Evolutionary conservation across 805 yeast species (phyloP), one percentile per base, ranked within the genome.

Genomic region (Metschnikowia aberdeeniae): DNA sequence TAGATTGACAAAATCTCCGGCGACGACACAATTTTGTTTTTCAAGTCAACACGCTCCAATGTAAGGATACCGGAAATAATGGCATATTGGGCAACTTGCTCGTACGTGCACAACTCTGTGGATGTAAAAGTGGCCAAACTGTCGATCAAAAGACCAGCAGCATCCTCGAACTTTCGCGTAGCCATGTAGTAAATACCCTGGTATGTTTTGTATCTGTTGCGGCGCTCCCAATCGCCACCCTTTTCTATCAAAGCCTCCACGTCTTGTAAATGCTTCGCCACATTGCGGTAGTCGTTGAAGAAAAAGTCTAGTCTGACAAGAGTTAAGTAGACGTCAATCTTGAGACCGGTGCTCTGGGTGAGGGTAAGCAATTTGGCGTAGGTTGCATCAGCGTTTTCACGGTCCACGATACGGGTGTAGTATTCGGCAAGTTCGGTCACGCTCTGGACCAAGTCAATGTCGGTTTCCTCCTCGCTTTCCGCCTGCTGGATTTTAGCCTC

Each of bases 151-250:
- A 92, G 71, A 43, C 80, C 80, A 2, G 97, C 81, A 2, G 98
- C 96, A 55, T 87, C 95, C 34, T 72, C 73, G 59, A 93, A 93
- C 57, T 88, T 82, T 60, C 99, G 81, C 26, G 90, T 82, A 6
- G 96, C 84, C 77, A 93, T 70, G 31, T 79, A 70, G 62, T 88
- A 87, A 40, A 93, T 75, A 19, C 99, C 99, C 47, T 78, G 68
- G 67, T 93, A 93, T 5, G 97, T 87, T 72, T 93, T 93, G 74
- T 80, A 89, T 55, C 97, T 74, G 70, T 93, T 93, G 60, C 96
- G 82, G 67, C 99, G 86, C 69, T 93, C 99, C 99, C 99, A 93
- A 65, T 93, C 99, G 51, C 99, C 99, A 45, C 98, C 99, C 59
- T 89, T 86, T 58, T 92, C 98, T 58, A 93, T 89, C 62, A 88